Evolutionary conservation across 176 grass and related monocot genomes (phyloP).

Genomic region (Melocanna baccifera): DNA sequence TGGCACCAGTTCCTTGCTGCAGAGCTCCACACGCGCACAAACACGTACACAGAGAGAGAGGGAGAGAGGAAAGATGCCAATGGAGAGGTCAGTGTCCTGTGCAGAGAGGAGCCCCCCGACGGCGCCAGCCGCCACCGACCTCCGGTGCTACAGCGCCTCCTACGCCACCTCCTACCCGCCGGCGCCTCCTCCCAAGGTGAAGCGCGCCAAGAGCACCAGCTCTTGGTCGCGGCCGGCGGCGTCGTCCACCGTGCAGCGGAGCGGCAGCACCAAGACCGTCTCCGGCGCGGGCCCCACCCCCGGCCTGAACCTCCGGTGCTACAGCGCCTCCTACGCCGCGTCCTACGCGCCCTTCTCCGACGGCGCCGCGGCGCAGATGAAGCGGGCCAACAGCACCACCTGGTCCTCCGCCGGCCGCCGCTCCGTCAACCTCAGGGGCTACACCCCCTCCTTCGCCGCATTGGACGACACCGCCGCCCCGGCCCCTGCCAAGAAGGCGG

Average conservation of each 20-base stretch:
- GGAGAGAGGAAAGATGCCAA: constrained; percentile 7
- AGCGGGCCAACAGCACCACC: constrained; percentile 27
- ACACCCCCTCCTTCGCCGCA: constrained; percentile 58
- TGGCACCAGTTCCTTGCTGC: neutral
- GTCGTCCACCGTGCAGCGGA: constrained; percentile 3
- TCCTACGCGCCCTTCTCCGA: constrained; percentile 38
- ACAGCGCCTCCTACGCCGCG: constrained; percentile 65
- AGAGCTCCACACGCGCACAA: neutral
- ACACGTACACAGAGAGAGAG: neutral
- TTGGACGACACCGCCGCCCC: constrained; percentile 20
- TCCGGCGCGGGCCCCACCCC: neutral
- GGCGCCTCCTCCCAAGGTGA: neutral
- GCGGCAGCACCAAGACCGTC: constrained; percentile 31
- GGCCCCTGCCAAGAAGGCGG: neutral
- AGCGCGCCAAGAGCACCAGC: constrained; percentile 30
- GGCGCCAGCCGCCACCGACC: constrained; percentile 9
- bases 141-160: constrained; percentile 60
- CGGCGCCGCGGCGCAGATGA: neutral
- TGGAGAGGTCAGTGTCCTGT: constrained; percentile 56
- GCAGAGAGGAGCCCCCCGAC: constrained; percentile 20
- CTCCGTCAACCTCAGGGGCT: constrained; percentile 47
- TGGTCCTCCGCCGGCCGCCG: constrained; percentile 36
- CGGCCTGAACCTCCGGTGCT: constrained; percentile 50
- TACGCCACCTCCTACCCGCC: constrained; percentile 37
- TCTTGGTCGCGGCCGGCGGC: constrained; percentile 9